Base-by-base conservation (phyloP, 148 eudicot genomes). In the Cornus kousa region DNA sequence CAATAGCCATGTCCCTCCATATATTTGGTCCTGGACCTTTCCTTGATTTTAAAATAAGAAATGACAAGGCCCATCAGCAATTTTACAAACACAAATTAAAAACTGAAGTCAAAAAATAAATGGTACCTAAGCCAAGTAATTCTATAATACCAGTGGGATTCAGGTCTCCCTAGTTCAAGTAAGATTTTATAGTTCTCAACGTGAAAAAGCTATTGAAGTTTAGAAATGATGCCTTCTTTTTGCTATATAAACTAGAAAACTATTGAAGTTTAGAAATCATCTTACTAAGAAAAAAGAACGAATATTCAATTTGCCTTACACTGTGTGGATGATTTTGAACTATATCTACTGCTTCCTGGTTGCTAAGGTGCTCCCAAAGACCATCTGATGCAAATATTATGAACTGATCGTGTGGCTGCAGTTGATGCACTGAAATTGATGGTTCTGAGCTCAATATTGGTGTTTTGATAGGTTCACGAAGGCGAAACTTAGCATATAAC, bases 351-450 rank as follows among this genome's bases (percentile, higher is more conserved):
- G 97, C 97, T 82, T 91, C 94, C 76, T 93, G 93, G 87, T 93
- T 91, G 83, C 78, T 88, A 67, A 93, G 88, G 85, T 93, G 93
- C 89, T 93, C 97, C 95, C 97, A 93, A 20, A 93, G 87, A 33
- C 97, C 95, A 81, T 93, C 97, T 5, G 95, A 93, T 65, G 97
- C 95, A 77, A 88, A 90, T 85, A 93, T 93, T 23, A 93, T 81
- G 84, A 93, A 91, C 60, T 83, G 93, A 86, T 93, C 97, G 37
- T 88, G 88, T 19, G 93, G 88, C 76, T 87, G 90, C 77, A 93
- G 77, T 67, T 85, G 89, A 59, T 90, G 93, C 55, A 80, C 86
- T 33, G 82, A 72, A 70, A 93, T 88, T 39, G 95, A 67, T 9
- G 97, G 97, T 13, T 93, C 97, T 60, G 97, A 80, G 75, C 86